Evolutionary conservation across 371 early-diverging fungal species (phyloP).

Genomic region (Coemansia sp.): DNA sequence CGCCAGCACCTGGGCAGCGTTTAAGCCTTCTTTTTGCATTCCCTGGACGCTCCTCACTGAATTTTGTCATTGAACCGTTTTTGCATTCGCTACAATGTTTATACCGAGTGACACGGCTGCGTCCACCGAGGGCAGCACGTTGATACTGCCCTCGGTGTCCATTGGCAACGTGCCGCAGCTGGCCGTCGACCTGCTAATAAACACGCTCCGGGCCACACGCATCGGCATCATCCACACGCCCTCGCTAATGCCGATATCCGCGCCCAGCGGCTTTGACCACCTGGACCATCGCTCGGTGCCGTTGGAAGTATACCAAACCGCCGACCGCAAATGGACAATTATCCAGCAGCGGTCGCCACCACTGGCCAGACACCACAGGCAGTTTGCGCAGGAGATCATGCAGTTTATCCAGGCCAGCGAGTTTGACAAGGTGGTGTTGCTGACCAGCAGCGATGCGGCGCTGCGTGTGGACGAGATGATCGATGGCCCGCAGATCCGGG

Average conservation of each 20-base stretch:
- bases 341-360: conserved; percentile 51
- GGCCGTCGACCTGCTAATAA: conserved; percentile 66
- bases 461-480: conserved; percentile 65
- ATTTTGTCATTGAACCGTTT: too few species aligned
- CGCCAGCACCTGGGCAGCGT: background rate
- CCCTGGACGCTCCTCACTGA: too few species aligned
- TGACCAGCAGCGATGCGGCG: conserved; percentile 72
- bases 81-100: conserved; percentile 1
- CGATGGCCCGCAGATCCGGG: conserved; percentile 51
- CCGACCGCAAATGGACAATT: conserved; percentile 42
- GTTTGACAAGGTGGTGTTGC: conserved; percentile 59
- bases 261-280: conserved; percentile 43
- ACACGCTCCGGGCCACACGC: conserved; percentile 63
- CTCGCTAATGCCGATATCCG: conserved; percentile 60
- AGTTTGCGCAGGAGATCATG: conserved; percentile 53
- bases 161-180: conserved; percentile 82
- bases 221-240: conserved; percentile 66
- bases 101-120: background rate
- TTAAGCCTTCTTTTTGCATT: too few species aligned
- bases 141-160: conserved; percentile 65
- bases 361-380: conserved; percentile 28
- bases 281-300: conserved; percentile 26
- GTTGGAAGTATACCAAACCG: conserved; percentile 50
- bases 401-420: conserved; percentile 56
- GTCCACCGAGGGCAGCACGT: conserved; percentile 29